Conservation (phyloP, 2,329 filamentous ascomycete genomes). For the Epichloe gansuensis region DNA sequence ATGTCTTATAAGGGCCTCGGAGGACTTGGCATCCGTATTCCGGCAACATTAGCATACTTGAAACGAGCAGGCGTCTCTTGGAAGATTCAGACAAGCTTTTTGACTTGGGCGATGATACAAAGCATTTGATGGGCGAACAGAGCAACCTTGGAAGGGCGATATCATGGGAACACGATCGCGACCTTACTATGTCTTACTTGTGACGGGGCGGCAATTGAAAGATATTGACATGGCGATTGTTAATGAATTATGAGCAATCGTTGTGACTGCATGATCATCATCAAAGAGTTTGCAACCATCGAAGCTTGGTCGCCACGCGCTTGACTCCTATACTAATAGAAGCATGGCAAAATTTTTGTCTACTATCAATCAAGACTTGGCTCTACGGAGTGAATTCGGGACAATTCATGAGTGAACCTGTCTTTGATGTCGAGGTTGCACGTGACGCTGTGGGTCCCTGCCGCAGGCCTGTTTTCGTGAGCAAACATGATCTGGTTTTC, state of each 20-base stretch:
- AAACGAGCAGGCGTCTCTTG: not conserved
- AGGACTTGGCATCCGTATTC: not conserved
- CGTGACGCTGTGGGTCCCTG: slow-evolving; percentile 6
- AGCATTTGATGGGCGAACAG: not conserved
- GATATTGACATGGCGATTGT: not conserved
- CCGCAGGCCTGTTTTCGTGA: not conserved
- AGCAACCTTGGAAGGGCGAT: not conserved
- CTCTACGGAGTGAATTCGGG: no score
- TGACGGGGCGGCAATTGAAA: not conserved
- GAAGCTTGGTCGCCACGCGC: no score
- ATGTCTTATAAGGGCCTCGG: not conserved
- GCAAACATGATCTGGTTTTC: not conserved
- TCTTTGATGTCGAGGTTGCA: not conserved
- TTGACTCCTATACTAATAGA: no score
- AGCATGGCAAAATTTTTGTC: no score
- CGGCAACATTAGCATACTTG: not conserved
- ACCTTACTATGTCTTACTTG: not conserved
- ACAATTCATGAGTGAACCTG: no score
- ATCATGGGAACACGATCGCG: no score
- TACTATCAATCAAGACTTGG: no score
- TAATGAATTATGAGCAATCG: not conserved
- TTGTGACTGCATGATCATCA: not conserved
- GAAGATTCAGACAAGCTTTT: not conserved
- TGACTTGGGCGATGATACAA: not conserved
- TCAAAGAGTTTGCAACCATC: no score